Evolutionary conservation across 2,329 filamentous ascomycete species (phyloP).

Genomic region (Talaromyces verruculosus): DNA sequence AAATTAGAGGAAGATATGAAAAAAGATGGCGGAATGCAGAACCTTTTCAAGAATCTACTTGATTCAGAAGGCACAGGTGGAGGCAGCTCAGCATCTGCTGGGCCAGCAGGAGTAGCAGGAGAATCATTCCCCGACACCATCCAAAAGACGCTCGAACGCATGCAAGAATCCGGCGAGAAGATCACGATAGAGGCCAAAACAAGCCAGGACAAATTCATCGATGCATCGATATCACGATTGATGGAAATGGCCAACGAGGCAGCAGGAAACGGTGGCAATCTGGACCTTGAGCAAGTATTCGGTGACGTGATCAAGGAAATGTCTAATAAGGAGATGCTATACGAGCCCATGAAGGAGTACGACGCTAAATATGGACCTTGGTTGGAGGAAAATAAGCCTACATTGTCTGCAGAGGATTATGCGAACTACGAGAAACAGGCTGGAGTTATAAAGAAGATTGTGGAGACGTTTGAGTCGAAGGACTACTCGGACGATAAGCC

Average conservation of each 20-base stretch:
- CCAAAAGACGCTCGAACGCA: conserved; percentile 88
- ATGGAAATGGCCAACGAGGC: conserved; percentile 76
- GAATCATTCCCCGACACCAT: conserved; percentile 85
- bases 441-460: conserved; percentile 77
- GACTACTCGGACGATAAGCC: conserved; percentile 80
- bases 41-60: not conserved
- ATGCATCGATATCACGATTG: conserved; percentile 89
- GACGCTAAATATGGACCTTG: conserved; percentile 88
- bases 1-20: not conserved
- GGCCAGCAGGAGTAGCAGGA: conserved; percentile 47
- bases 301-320: conserved; percentile 99
- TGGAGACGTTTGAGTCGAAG: conserved; percentile 78
- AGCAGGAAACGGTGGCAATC: conserved; percentile 56
- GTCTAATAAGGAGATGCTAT: conserved; percentile 96
- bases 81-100: conserved; percentile 29
- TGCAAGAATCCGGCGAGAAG: conserved; percentile 84
- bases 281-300: conserved; percentile 82
- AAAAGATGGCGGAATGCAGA: conserved; percentile 1
- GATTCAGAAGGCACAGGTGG: conserved; percentile 16
- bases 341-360: conserved; percentile 98
- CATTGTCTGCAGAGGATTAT: conserved; percentile 66
- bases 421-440: conserved; percentile 80
- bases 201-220: conserved; percentile 58
- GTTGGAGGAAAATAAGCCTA: conserved; percentile 72
- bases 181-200: conserved; percentile 71